These are phyloP conservation scores for Lepidium campestre DNA, from an alignment of 441 rosid genomes.

Conservation along the genomic window DNA sequence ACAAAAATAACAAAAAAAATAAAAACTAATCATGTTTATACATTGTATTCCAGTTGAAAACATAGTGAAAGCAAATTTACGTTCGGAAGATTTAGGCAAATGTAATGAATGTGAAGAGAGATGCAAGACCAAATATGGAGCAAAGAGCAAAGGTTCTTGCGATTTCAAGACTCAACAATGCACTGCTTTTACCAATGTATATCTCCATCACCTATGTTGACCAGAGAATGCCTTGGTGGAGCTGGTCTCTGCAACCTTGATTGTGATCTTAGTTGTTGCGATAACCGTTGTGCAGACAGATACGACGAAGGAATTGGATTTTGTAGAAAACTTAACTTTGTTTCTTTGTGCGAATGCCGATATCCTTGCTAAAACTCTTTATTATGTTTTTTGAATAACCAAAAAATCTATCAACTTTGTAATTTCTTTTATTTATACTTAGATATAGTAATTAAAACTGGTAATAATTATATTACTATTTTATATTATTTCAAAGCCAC, in stretches of 20 bases:
- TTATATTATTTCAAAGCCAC: too few species aligned
- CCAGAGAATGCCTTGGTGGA: neutral
- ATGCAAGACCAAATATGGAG: conserved; percentile 10
- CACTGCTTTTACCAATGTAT: neutral
- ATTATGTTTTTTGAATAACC: neutral
- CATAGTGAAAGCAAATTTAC: neutral
- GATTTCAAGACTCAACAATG: neutral
- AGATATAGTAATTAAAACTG: too few species aligned
- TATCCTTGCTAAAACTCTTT: conserved; percentile 3
- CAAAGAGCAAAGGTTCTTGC: neutral
- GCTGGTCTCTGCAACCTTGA: neutral
- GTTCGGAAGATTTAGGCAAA: neutral
- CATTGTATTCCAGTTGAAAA: neutral
- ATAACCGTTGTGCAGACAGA: conserved; percentile 12
- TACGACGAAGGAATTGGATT: conserved; percentile 5
- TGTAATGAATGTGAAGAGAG: conserved; percentile 8
- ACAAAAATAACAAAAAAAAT: neutral
- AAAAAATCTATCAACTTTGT: too few species aligned
- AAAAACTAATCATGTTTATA: neutral
- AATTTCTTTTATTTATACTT: too few species aligned
- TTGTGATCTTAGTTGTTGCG: conserved; percentile 2
- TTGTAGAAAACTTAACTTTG: neutral
- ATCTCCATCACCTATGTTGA: neutral
- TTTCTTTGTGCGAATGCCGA: conserved; percentile 9
- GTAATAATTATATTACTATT: too few species aligned